A percentile compares a stretch with the other conserved stretches of the same genome.
phyloP scores from a whole-genome alignment of 2,329 filamentous ascomycete genomes.

The Diaporthe sp. region DNA sequence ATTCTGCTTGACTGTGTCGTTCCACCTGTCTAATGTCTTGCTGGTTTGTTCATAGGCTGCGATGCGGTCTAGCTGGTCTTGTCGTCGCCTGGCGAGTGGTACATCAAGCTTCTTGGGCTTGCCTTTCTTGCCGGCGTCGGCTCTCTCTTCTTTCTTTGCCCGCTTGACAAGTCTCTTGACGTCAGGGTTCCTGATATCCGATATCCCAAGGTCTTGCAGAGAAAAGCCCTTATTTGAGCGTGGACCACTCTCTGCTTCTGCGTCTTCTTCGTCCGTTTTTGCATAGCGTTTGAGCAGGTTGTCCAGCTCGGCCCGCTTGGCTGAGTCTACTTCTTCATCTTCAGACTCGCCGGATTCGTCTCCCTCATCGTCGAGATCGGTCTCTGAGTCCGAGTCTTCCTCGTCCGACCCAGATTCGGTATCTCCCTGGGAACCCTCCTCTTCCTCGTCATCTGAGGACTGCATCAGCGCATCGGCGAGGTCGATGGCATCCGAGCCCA shows the following conservation, averaged over 20 bases:
- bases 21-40: slow-evolving; percentile 90
- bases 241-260: slow-evolving; percentile 55
- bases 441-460: slow-evolving; percentile 65
- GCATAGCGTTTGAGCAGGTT: slow-evolving; percentile 77
- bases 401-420: slow-evolving; percentile 60
- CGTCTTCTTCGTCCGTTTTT: slow-evolving; percentile 71
- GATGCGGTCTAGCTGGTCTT: slow-evolving; percentile 84
- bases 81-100: slow-evolving; percentile 86
- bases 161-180: slow-evolving; percentile 85
- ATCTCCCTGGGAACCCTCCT: slow-evolving; percentile 57
- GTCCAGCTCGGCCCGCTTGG: slow-evolving; percentile 74
- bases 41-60: slow-evolving; percentile 93
- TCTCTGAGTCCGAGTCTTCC: slow-evolving; percentile 57
- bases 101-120: slow-evolving; percentile 80
- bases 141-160: slow-evolving; percentile 73
- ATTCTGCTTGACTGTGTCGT: slow-evolving; percentile 94
- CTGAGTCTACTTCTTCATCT: slow-evolving; percentile 59
- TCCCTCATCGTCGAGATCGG: slow-evolving; percentile 42
- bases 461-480: slow-evolving; percentile 39
- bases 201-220: slow-evolving; percentile 79
- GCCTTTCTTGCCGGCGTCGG: slow-evolving; percentile 62
- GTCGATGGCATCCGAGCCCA: slow-evolving; percentile 49
- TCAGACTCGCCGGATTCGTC: slow-evolving; percentile 65
- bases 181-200: slow-evolving; percentile 78
- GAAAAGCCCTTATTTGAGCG: slow-evolving; percentile 76